Conservation (phyloP, 75 land plant species). For the Isoetes taiwanensis region DNA sequence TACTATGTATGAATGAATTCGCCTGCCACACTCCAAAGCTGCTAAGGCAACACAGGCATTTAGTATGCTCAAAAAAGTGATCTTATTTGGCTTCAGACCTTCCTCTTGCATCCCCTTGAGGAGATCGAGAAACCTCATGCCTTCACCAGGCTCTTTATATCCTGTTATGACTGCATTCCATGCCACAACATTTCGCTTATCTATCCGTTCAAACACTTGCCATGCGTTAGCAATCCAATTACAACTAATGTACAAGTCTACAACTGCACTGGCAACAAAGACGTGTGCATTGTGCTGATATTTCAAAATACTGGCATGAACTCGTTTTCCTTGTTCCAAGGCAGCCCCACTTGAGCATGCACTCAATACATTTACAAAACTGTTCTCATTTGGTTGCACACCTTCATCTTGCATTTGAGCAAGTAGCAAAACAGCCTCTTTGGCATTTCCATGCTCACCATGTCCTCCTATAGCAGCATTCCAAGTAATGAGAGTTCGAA, state of each 20-base stretch:
- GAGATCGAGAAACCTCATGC: constrained; percentile 20
- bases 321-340: constrained; percentile 33
- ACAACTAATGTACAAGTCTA: constrained; percentile 42
- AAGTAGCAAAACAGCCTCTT: not conserved
- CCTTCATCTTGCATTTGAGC: not conserved
- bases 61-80: constrained; percentile 11
- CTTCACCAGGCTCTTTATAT: constrained; percentile 29
- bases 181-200: constrained; percentile 20
- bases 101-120: constrained; percentile 4
- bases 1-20: constrained; percentile 1
- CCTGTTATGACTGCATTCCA: constrained; percentile 53
- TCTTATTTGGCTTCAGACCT: constrained; percentile 8
- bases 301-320: constrained; percentile 29
- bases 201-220: constrained; percentile 27
- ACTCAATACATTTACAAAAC: not conserved
- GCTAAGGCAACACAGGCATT: constrained; percentile 8
- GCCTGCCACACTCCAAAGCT: constrained; percentile 7
- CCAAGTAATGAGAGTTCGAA: not conserved
- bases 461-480: not conserved
- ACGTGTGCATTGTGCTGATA: constrained; percentile 20
- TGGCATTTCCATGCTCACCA: not conserved
- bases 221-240: constrained; percentile 20
- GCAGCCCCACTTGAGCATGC: constrained; percentile 9
- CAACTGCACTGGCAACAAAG: constrained; percentile 35
- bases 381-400: not conserved